These are phyloP conservation scores for Monilinia fructicola DNA, from an alignment of 2,329 filamentous ascomycete genomes.

Conservation along the genomic window DNA sequence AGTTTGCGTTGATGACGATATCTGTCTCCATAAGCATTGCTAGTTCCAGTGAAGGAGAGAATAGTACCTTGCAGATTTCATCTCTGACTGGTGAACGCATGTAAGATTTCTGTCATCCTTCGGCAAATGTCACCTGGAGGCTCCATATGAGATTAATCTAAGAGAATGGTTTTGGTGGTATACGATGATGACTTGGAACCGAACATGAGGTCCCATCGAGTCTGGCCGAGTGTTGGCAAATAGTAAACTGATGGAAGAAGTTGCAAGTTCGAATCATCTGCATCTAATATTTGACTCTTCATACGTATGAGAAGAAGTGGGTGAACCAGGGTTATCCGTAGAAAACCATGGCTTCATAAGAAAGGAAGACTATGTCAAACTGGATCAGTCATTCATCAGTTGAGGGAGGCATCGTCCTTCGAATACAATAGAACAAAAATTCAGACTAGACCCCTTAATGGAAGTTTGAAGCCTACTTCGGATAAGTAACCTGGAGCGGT, in stretches of 20 bases:
- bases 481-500: too few relatives aligned
- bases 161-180: neutral
- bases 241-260: neutral
- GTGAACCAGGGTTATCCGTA: neutral
- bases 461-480: neutral
- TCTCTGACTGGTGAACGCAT: slow-evolving; percentile 9
- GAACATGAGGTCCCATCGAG: neutral
- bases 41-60: neutral
- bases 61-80: slow-evolving; percentile 1
- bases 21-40: slow-evolving; percentile 1
- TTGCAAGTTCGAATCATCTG: neutral
- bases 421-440: neutral
- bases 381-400: neutral
- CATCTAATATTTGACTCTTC: neutral
- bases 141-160: neutral
- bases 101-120: slow-evolving; percentile 16
- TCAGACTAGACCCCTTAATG: neutral
- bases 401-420: neutral
- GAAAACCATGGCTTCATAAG: neutral
- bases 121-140: slow-evolving; percentile 8
- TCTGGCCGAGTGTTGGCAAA: neutral
- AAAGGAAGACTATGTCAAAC: neutral
- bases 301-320: neutral
- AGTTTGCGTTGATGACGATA: neutral
- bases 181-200: neutral